Conservation (phyloP, 768 basidiomycete species). For the Tulasnella sp. region DNA sequence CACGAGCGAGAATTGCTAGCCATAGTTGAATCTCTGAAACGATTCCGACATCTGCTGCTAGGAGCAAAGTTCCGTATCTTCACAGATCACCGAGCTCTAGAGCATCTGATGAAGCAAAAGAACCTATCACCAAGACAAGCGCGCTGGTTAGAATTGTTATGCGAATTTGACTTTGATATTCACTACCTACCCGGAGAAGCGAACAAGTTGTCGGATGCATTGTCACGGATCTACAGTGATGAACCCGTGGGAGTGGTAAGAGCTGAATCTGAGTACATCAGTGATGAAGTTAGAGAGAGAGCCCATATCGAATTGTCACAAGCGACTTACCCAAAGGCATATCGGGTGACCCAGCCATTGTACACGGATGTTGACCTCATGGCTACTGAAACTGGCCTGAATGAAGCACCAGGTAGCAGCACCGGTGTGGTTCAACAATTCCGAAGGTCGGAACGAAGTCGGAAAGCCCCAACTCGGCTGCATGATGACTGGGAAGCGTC, state of each 20-base stretch:
- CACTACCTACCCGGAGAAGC: conserved; percentile 29
- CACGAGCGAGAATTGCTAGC: conserved; percentile 32
- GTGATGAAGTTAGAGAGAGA: not conserved
- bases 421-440: not conserved
- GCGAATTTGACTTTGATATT: conserved; percentile 28
- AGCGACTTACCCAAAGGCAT: not conserved
- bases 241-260: conserved; percentile 2
- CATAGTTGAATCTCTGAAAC: conserved; percentile 25
- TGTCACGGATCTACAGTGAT: conserved; percentile 24
- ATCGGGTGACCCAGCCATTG: not conserved
- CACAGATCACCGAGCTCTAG: conserved; percentile 31
- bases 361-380: not conserved
- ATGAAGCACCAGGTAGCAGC: not conserved
- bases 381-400: not conserved
- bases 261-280: not conserved
- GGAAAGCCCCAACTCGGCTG: not conserved
- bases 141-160: conserved; percentile 31
- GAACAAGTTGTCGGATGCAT: conserved; percentile 31
- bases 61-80: conserved; percentile 23
- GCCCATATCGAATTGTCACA: not conserved
- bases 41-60: conserved; percentile 21
- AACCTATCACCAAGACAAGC: conserved; percentile 28
- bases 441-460: not conserved
- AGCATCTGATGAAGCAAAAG: conserved; percentile 26
- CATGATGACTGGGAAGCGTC: not conserved